Evolutionary conservation across 805 yeast species (phyloP), one percentile per base, ranked within the genome.

Genomic region (Saccharomycopsis fermentans): DNA sequence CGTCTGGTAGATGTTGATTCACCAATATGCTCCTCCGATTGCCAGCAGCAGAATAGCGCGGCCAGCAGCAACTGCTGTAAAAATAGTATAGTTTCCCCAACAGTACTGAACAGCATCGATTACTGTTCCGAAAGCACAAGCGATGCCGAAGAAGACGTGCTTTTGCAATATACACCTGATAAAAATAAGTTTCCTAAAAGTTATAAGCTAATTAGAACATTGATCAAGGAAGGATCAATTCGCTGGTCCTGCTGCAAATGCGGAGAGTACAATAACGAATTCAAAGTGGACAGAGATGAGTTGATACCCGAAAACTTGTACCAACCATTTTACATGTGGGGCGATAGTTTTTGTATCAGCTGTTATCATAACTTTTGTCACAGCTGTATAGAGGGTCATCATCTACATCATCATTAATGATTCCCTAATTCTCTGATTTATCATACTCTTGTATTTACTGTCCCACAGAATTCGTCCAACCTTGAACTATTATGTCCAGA

Each of bases 201-300:
- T 29, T 43, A 58, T 32, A 14, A 36, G 27, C 26, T 61, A 27
- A 56, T 58, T 14, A 56, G 54, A 37, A 34, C 17, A 17, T 53
- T 61, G 40, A 34, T 61, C 11, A 35, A 43, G 16, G 53, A 50
- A 16, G 63, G 62, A 11, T n/a, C 19, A 14, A 52, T 61, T n/a
- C 34, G 27, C 9, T 61, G 63, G 63, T 50, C 51, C 50, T 61
- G 63, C 37, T 61, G 63, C 51, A 56, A 39, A 40, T 61, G 63
- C 34, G 61, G 59, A 4, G 43, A 54, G 14, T 17, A 21, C 19
- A 53, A 34, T 19, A 61, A 61, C 39, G 34, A 26, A 6, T 59
- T 58, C 36, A 34, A 34, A 8, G 59, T 61, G 24, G 39, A 35
- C 12, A 27, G 52, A 17, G 54, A 27, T 29, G 62, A 61, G 5